Conservation (phyloP, 2,329 filamentous ascomycete genomes). For the Penicillium concentricum region DNA sequence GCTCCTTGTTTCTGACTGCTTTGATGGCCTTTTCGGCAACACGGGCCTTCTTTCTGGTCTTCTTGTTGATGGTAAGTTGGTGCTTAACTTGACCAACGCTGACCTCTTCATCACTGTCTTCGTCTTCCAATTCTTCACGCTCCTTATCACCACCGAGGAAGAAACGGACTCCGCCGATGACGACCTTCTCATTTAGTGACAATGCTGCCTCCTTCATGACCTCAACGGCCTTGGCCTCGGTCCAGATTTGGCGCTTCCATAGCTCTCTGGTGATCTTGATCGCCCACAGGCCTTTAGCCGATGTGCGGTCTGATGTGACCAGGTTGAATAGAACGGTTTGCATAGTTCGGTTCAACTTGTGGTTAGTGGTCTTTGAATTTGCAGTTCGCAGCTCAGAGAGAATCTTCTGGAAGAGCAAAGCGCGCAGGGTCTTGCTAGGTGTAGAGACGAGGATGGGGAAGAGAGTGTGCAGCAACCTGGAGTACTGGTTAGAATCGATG, state of each 20-base stretch:
- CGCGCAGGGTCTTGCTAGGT: constrained; percentile 82
- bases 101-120: constrained; percentile 75
- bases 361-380: constrained; percentile 84
- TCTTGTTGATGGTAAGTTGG: constrained; percentile 91
- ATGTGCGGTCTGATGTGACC: constrained; percentile 78
- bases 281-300: constrained; percentile 88
- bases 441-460: constrained; percentile 93
- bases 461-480: constrained; percentile 75
- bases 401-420: constrained; percentile 85
- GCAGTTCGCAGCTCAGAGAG: constrained; percentile 84
- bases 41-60: constrained; percentile 82
- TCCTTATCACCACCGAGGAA: constrained; percentile 97
- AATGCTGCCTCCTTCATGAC: constrained; percentile 95
- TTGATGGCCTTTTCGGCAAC: constrained; percentile 75
- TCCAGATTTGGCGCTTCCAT: constrained; percentile 97
- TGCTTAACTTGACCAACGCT: constrained; percentile 82
- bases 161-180: constrained; percentile 82
- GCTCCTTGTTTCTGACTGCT: constrained; percentile 78
- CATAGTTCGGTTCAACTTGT: constrained; percentile 87
- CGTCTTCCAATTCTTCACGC: constrained; percentile 86
- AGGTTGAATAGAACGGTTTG: constrained; percentile 93
- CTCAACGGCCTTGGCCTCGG: constrained; percentile 89
- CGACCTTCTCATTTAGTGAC: constrained; percentile 89
- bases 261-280: constrained; percentile 93
- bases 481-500: neutral